A percentile compares a stretch with the other conserved stretches of the same genome.
These are phyloP conservation scores for Alternaria rosae DNA, from an alignment of 2,329 filamentous ascomycete species.

Conservation along the genomic window DNA sequence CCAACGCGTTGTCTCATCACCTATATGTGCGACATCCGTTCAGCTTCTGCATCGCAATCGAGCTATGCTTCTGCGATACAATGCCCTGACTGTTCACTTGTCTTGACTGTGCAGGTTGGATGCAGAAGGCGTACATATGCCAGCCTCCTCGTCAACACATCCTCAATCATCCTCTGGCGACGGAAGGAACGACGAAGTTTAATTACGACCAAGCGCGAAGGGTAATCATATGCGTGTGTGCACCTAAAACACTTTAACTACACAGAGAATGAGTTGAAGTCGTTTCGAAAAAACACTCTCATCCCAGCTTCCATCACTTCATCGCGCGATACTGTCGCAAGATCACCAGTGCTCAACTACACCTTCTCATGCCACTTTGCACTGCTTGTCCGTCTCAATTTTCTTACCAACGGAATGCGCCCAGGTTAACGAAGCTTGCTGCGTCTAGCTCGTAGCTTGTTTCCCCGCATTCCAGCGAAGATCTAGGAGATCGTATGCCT, in stretches of 20 bases:
- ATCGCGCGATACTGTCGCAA: neutral
- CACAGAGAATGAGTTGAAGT: neutral
- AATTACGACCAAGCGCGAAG: neutral
- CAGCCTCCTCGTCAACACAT: neutral
- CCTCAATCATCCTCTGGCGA: neutral
- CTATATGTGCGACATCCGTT: neutral
- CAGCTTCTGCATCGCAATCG: neutral
- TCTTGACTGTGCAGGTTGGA: neutral
- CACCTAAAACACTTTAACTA: neutral
- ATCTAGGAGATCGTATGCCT: neutral
- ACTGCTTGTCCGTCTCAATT: neutral
- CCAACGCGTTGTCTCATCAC: neutral
- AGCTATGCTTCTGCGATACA: neutral
- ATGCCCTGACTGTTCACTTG: neutral
- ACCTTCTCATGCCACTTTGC: neutral
- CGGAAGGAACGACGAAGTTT: neutral
- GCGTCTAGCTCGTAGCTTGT: conserved; percentile 1
- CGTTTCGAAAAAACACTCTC: neutral
- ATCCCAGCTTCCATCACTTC: neutral
- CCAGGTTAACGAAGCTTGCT: neutral
- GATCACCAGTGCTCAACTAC: neutral
- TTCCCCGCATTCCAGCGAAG: conserved; percentile 7
- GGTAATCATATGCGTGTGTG: neutral
- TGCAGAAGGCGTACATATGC: neutral
- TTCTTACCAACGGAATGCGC: neutral